Base-by-base conservation (phyloP, 176 grass and related monocot genomes). In the Tillandsia leiboldiana region DNA sequence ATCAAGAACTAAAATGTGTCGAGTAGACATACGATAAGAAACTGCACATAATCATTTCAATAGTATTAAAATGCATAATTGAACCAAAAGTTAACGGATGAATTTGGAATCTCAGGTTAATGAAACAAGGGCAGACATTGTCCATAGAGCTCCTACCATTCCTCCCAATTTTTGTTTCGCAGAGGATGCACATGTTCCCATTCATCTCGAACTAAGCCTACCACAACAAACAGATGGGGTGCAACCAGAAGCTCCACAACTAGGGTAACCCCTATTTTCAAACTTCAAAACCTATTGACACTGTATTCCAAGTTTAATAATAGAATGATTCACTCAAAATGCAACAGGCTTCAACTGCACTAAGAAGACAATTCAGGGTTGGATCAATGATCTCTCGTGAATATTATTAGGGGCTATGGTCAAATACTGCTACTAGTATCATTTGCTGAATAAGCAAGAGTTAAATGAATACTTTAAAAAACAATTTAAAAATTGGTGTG, bases 131-230 rank as follows among this genome's bases (percentile, higher is more conserved):
- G 42, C 13, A 48, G 27, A 64, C 26, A 22, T 29, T 12, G 11
- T 26, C 22, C 12, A 51, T 15, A 26, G 47, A 64, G 27, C 20
- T 64, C 17, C 56, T 51, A 26, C 50, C 51, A 63, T 48, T 48
- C 63, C 81, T 47, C 69, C 51, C 51, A 71, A 54, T 73, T 68
- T 83, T 83, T 50, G 63, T n/a, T 69, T 74, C 50, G 64, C 61
- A 29, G 63, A 73, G 42, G 81, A 77, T 33, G 18, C 51, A 28
- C 66, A 49, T 10, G 50, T 53, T 47, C 64, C 66, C 22, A 50
- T 72, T 64, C 57, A 67, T 58, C 52, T 84, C 26, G 66, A 73
- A 70, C 53, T 69, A n/a, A 79, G 68, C 78, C 76, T 72, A 1
- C 26, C 53, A 10, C 70, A 77, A 63, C 48, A 56, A 50, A 78